These are phyloP conservation scores for Xylaria hypoxylon DNA, from an alignment of 2,329 filamentous ascomycete species.

Conservation along the genomic window DNA sequence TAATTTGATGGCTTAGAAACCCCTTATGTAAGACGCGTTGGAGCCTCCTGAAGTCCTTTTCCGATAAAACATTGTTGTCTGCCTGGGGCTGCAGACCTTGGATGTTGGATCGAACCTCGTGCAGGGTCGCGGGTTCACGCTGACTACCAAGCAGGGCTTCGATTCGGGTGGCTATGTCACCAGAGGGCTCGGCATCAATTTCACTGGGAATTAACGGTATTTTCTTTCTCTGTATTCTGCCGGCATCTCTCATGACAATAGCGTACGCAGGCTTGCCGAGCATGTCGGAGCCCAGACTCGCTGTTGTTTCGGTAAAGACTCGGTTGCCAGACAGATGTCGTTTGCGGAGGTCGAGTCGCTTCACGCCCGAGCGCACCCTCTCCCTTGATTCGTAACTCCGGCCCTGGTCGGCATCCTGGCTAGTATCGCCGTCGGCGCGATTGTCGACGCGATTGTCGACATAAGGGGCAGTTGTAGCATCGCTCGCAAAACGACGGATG, in stretches of 20 bases:
- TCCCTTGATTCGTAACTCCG: slow-evolving; percentile 12
- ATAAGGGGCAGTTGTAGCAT: slow-evolving; percentile 16
- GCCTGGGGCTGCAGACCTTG: slow-evolving; percentile 60
- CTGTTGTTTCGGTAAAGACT: slow-evolving; percentile 43
- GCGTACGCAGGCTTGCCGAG: slow-evolving; percentile 58
- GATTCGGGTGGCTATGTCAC: slow-evolving; percentile 49
- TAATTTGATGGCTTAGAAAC: slow-evolving; percentile 62
- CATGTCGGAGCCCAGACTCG: slow-evolving; percentile 49
- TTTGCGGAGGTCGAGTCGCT: slow-evolving; percentile 36
- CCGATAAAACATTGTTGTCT: slow-evolving; percentile 53
- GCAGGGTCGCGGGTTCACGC: slow-evolving; percentile 43
- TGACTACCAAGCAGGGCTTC: slow-evolving; percentile 50
- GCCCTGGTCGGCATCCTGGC: background rate
- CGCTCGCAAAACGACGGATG: slow-evolving; percentile 24
- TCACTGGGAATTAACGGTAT: background rate
- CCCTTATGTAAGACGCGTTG: slow-evolving; percentile 55
- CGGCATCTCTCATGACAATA: slow-evolving; percentile 60
- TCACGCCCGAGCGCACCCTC: slow-evolving; percentile 11
- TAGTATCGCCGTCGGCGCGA: background rate
- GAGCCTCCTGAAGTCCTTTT: slow-evolving; percentile 58
- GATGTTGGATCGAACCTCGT: slow-evolving; percentile 60
- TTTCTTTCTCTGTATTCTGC: slow-evolving; percentile 33
- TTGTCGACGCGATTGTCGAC: background rate
- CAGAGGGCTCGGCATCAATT: slow-evolving; percentile 20
- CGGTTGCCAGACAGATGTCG: slow-evolving; percentile 43